Evolutionary conservation across 2,329 filamentous ascomycete genomes (phyloP), one percentile per base, ranked within the genome.

Genomic region (Fusarium virguliforme): DNA sequence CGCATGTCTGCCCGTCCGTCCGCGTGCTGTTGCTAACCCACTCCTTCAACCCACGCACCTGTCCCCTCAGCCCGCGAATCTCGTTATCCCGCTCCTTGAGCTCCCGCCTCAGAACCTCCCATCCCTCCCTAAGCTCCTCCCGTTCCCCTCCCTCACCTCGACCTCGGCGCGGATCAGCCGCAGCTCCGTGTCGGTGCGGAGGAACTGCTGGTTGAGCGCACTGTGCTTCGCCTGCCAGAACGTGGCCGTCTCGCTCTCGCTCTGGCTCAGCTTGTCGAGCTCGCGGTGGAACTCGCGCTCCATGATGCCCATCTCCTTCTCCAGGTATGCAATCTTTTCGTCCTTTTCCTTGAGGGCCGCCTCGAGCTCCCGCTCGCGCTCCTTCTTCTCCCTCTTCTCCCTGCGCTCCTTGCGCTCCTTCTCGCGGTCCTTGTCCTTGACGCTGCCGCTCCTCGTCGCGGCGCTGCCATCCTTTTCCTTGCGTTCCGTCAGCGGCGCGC

Each of bases 11-110:
- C 24, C 87, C 87, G 32, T 89, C 88, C 55, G 86, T 84, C 34
- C 90, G 83, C 9, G 91, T 92, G 68, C 88, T 89, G 24, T 86
- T 88, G 74, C 91, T 92, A 63, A 94, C 91, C 83, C 88, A 93
- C 73, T 90, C 89, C 83, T 94, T 94, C 65, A 94, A 82, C 3
- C 90, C 90, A 9, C 88, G 80, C 0, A 93, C 85, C 79, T 93
- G 91, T 4, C 83, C 83, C 59, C 87, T 81, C 65, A 92, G 79
- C 54, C 83, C 81, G 24, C 83, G 80, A 4, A 88, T 84, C 79
- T 91, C 88, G 26, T 87, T 86, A 59, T 91, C 89, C n/a, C 83
- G 82, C 57, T 81, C 82, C 15, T 80, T 79, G 10, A 88, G 72
- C 67, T 87, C 83, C 7, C 81, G 80, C 67, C 83, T 81, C 55